A percentile compares a stretch with the other conserved stretches of the same genome.
Evolutionary conservation across 768 basidiomycete genomes (phyloP).

Genomic region (Auriscalpium vulgare): DNA sequence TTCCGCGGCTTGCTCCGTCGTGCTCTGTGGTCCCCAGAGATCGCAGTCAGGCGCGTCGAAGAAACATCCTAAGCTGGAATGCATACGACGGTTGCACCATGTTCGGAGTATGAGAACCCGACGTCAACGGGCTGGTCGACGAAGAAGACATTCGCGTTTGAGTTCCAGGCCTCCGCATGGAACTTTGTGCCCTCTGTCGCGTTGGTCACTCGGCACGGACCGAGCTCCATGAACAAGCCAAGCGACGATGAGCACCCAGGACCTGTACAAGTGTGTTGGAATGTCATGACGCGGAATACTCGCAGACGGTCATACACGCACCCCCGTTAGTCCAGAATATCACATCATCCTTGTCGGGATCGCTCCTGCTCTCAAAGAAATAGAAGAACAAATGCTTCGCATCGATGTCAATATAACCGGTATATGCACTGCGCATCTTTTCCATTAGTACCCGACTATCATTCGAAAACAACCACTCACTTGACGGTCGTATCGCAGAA

Average conservation of each 20-base stretch:
- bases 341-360: conserved; percentile 24
- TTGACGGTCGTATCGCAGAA: conserved; percentile 36
- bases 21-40: conserved; percentile 32
- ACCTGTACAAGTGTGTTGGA: not conserved
- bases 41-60: not conserved
- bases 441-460: too few species aligned
- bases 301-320: conserved; percentile 12
- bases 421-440: conserved; percentile 36
- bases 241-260: conserved; percentile 23
- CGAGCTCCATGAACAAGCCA: conserved; percentile 42
- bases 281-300: conserved; percentile 15
- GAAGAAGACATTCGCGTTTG: conserved; percentile 52
- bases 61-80: not conserved
- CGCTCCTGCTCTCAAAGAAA: conserved; percentile 39
- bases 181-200: conserved; percentile 38
- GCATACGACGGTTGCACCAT: conserved; percentile 51
- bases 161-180: conserved; percentile 61
- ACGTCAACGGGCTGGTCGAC: conserved; percentile 34
- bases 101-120: conserved; percentile 40
- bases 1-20: conserved; percentile 57
- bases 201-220: conserved; percentile 56
- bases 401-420: conserved; percentile 61
- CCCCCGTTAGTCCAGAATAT: conserved; percentile 34
- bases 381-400: conserved; percentile 66
- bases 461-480: conserved; percentile 11